Evolutionary conservation across 306 rosid genomes (phyloP), one percentile per base, ranked within the genome.

Genomic region (Calophaca sinica): DNA sequence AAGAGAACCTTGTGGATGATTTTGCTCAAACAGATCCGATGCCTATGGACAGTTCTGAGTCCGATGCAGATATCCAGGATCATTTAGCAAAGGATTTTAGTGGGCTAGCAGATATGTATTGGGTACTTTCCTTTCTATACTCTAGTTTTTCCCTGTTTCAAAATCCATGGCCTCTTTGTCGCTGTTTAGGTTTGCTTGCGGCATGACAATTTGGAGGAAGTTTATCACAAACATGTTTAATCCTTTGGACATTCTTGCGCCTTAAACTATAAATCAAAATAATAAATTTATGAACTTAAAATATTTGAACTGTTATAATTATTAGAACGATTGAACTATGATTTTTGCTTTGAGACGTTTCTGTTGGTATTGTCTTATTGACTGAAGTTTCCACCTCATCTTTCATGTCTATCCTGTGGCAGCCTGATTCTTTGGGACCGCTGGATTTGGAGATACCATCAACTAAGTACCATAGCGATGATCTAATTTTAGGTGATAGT

Each of bases 351-450:
- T 61, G 14, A 36, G 45, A 68, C 26, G 9, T 54, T 8, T 65
- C 11, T 20, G 15, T 70, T 15, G 42, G 9, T 51, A 35, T 28
- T 41, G 12, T 39, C 65, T 69, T 36, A 33, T 51, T 59, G 63
- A 50, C 52, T n/a, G 26, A 45, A 45, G 31, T 57, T 44, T 51
- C 26, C 51, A 10, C 69, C 41, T 46, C 26, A 35, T 80, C 61
- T 68, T 60, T 79, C 10, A 1, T 68, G 60, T 61, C 52, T 57
- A 45, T 76, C 15, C 20, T 60, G 61, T 84, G 74, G 83, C 96
- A 94, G 99, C 97, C 97, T 51, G 99, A 92, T 79, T 94, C 99
- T 45, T 73, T 94, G 79, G 97, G 96, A 41, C 97, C 93, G 2
- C 74, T 94, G 76, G 96, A 94, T 78, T 80, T 94, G 88, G 96